These are phyloP conservation scores for Gamarada debralockiae DNA, from an alignment of 495 filamentous ascomycete species.

Conservation along the genomic window DNA sequence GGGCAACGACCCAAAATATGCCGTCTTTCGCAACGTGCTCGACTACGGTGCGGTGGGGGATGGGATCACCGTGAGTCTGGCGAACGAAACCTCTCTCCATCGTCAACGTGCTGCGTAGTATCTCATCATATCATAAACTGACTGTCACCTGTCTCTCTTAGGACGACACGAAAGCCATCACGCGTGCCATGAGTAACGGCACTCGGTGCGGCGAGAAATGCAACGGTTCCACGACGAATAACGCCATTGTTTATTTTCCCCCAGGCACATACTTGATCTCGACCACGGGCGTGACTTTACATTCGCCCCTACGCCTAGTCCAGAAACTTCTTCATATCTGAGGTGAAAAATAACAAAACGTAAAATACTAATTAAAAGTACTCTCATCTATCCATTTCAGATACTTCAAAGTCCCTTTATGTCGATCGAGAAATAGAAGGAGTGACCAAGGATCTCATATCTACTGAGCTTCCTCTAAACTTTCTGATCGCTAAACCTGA, in stretches of 20 bases:
- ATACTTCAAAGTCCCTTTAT: too few species aligned
- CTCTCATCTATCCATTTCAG: too few species aligned
- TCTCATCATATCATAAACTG: not conserved
- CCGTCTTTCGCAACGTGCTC: conserved; percentile 56
- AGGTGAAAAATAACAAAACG: too few species aligned
- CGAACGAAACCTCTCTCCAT: not conserved
- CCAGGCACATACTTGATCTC: not conserved
- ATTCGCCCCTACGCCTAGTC: too few species aligned
- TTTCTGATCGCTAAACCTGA: too few species aligned
- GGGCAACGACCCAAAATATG: conserved; percentile 40
- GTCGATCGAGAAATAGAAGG: too few species aligned
- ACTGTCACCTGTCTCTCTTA: conserved; percentile 3
- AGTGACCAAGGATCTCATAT: too few species aligned
- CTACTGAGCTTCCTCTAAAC: too few species aligned
- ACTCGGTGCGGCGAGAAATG: conserved; percentile 4
- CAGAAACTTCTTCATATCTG: too few species aligned
- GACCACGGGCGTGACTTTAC: too few species aligned
- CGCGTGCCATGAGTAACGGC: not conserved
- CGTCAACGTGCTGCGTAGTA: not conserved
- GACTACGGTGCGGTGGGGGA: conserved; percentile 46
- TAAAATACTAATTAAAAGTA: too few species aligned
- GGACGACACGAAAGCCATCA: conserved; percentile 11
- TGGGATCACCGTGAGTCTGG: conserved; percentile 13
- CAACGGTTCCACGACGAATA: conserved; percentile 4
- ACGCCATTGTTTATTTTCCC: conserved; percentile 8